Base-by-base conservation (phyloP, 306 rosid species). In the Vicia faba region DNA sequence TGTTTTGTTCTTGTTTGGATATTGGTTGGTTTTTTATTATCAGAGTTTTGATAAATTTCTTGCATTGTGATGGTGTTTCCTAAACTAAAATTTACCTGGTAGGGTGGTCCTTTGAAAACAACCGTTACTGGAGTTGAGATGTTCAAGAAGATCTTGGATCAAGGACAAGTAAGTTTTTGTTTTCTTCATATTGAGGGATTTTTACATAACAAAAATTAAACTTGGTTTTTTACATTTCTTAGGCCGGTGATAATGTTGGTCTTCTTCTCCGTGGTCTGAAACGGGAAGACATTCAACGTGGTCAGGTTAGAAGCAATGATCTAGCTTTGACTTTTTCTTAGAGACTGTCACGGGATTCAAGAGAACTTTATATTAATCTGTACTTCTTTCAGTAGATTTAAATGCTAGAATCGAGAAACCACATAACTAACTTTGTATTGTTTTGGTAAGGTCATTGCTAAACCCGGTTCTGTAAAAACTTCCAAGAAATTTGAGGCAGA, bases 171-270 rank as follows among this genome's bases (percentile, higher is more conserved):
- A 84, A 88, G 88, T 82, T 65, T 16, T 64, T 73, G 28, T 58
- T 61, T 64, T 64, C 46, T 60, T 28, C 69, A 20, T 65, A 49
- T 64, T 35, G 18, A 35, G 15, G 43, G 41, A 20, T 75, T 64
- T 50, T 78, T n/a, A 10, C 59, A 26, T 29, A 11, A 48, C 59
- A 59, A 46, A 38, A 38, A 11, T 53, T 58, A 43, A 51, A 56
- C 54, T 77, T 61, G 72, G 62, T 54, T 63, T 75, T 79, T 44
- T 44, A 64, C 60, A 41, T 82, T 71, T 45, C 23, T 25, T 60
- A 95, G 99, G 97, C 99, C 2, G 97, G 97, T 82, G 97, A 95
- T 72, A 95, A 95, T 23, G 99, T 95, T 68, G 97, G 99, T 79
- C 99, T 95, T 84, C 99, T 95, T 85, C 96, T 90, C 43, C 91